Percentiles rank a stretch among this genome's conserved stretches.
Conservation (phyloP, 2,329 filamentous ascomycete genomes). For the Pseudogymnoascus pannorum region DNA sequence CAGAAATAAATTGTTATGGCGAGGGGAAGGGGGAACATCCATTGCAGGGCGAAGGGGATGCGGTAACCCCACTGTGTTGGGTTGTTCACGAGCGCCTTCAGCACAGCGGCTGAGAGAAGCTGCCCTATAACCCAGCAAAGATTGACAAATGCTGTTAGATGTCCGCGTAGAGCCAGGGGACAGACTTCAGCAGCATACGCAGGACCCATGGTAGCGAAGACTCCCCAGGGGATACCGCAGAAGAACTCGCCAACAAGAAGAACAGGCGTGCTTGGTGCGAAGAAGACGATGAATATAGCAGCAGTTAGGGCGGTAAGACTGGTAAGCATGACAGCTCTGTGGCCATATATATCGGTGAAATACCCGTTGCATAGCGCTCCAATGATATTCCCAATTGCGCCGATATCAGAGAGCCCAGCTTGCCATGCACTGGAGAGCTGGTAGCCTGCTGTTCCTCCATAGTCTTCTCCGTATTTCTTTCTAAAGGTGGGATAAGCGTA, state of each 20-base stretch:
- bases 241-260: slow-evolving; percentile 39
- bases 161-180: slow-evolving; percentile 43
- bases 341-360: slow-evolving; percentile 40
- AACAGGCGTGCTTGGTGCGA: slow-evolving; percentile 36
- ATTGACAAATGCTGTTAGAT: slow-evolving; percentile 44
- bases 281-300: slow-evolving; percentile 41
- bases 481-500: slow-evolving; percentile 26
- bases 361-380: slow-evolving; percentile 36
- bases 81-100: slow-evolving; percentile 36
- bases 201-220: slow-evolving; percentile 36
- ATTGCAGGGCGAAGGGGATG: slow-evolving; percentile 40
- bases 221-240: slow-evolving; percentile 41
- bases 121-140: slow-evolving; percentile 43
- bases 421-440: slow-evolving; percentile 37
- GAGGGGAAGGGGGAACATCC: slow-evolving; percentile 41
- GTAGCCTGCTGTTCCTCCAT: slow-evolving; percentile 25
- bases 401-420: slow-evolving; percentile 33
- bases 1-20: slow-evolving; percentile 36
- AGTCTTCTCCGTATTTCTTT: slow-evolving; percentile 24
- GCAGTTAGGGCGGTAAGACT: slow-evolving; percentile 36
- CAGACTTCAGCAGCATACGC: slow-evolving; percentile 39
- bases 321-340: slow-evolving; percentile 38
- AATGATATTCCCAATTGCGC: slow-evolving; percentile 34
- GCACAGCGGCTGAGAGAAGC: slow-evolving; percentile 38
- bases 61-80: slow-evolving; percentile 39